Conservation (phyloP, 129 eudicot genomes). For the Arctium lappa region DNA sequence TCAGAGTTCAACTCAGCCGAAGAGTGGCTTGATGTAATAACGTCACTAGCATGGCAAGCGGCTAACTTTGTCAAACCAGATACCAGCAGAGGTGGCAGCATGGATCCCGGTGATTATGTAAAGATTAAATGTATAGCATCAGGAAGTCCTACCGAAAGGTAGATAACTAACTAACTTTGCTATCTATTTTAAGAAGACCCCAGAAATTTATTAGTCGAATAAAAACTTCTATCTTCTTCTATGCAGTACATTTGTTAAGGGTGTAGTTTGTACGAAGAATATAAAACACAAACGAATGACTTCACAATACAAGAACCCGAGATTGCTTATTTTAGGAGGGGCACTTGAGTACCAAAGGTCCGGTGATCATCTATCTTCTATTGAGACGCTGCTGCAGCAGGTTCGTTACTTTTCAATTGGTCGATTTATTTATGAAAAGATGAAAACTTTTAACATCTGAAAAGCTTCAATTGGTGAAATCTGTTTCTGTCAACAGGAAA, state of each 20-base stretch:
- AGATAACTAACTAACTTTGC: neutral
- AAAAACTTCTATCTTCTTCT: neutral
- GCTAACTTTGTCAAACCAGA: slow-evolving; percentile 91
- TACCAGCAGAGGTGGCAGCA: slow-evolving; percentile 90
- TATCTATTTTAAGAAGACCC: neutral
- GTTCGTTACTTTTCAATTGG: slow-evolving; percentile 25
- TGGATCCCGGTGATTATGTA: slow-evolving; percentile 94
- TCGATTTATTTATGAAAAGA: neutral
- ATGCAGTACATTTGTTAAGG: slow-evolving; percentile 77
- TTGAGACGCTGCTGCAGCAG: slow-evolving; percentile 81
- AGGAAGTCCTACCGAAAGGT: slow-evolving; percentile 80
- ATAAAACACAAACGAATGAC: slow-evolving; percentile 93
- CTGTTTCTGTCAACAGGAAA: slow-evolving; percentile 50
- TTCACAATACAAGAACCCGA: slow-evolving; percentile 74
- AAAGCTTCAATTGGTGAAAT: too few relatives aligned
- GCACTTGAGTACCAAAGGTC: slow-evolving; percentile 89
- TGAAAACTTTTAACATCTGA: neutral
- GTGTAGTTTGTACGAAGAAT: slow-evolving; percentile 95
- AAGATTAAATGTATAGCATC: slow-evolving; percentile 88
- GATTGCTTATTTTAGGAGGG: slow-evolving; percentile 84
- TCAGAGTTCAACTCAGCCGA: slow-evolving; percentile 58
- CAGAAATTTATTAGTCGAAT: neutral
- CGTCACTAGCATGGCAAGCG: slow-evolving; percentile 88
- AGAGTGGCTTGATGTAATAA: slow-evolving; percentile 77
- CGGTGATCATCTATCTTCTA: slow-evolving; percentile 70